Evolutionary conservation across 257 asterid genomes (phyloP).

Genomic region (Penstemon davidsonii): DNA sequence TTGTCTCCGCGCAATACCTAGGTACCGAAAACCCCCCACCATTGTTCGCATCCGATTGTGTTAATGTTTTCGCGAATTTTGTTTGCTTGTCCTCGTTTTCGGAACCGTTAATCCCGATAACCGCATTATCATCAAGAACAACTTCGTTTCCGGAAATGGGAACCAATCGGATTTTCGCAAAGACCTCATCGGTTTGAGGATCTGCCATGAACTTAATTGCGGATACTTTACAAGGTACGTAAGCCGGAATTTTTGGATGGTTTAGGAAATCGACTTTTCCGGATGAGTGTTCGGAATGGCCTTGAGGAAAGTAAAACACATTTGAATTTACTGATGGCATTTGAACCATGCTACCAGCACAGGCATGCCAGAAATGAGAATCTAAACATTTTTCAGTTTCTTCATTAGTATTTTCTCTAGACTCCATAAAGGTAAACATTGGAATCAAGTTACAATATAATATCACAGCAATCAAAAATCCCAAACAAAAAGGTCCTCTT

Average conservation of each 20-base stretch:
- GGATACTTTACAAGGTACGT: slow-evolving; percentile 54
- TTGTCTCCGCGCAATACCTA: slow-evolving; percentile 66
- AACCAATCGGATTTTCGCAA: slow-evolving; percentile 44
- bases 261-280: slow-evolving; percentile 60
- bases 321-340: slow-evolving; percentile 65
- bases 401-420: slow-evolving; percentile 46
- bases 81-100: slow-evolving; percentile 54
- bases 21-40: slow-evolving; percentile 76
- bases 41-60: slow-evolving; percentile 66
- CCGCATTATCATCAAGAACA: slow-evolving; percentile 40
- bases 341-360: slow-evolving; percentile 96
- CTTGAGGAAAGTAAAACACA: slow-evolving; percentile 93
- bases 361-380: slow-evolving; percentile 97
- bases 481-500: slow-evolving; percentile 19
- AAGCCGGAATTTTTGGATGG: slow-evolving; percentile 53
- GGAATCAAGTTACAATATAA: neutral
- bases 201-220: slow-evolving; percentile 78
- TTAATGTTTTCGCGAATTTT: slow-evolving; percentile 60
- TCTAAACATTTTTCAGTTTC: slow-evolving; percentile 69
- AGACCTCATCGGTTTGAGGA: slow-evolving; percentile 74
- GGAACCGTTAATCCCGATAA: slow-evolving; percentile 27
- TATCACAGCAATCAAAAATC: slow-evolving; percentile 14
- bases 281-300: slow-evolving; percentile 78
- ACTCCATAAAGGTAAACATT: slow-evolving; percentile 69
- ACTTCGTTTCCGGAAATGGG: slow-evolving; percentile 40